Evolutionary conservation across 495 filamentous ascomycete genomes (phyloP).

Genomic region (Aspergillus panamensis): DNA sequence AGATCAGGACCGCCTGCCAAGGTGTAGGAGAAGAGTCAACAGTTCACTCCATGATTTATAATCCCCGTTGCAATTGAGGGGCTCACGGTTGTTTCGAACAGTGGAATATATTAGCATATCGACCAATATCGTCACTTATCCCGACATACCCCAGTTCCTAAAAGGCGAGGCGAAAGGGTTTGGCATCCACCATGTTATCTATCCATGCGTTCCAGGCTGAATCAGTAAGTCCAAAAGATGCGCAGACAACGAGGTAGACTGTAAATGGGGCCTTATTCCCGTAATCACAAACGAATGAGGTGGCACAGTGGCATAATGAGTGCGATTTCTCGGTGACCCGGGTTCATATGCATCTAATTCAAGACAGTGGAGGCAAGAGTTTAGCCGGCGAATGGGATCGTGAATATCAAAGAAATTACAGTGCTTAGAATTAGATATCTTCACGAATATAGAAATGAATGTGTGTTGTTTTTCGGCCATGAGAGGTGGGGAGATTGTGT

Average conservation of each 20-base stretch:
- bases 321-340: conserved; percentile 70
- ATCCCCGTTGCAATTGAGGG: conserved; percentile 11
- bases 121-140: not conserved
- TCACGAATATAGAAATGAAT: conserved; percentile 39
- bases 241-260: conserved; percentile 48
- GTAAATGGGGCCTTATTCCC: conserved; percentile 49
- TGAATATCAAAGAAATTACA: conserved; percentile 51
- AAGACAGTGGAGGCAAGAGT: conserved; percentile 47
- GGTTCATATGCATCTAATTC: conserved; percentile 49
- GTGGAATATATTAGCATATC: not conserved
- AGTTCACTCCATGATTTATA: conserved; percentile 11
- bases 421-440: conserved; percentile 53
- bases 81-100: conserved; percentile 7
- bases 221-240: conserved; percentile 51
- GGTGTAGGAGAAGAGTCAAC: conserved; percentile 7
- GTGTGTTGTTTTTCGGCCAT: not conserved
- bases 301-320: conserved; percentile 57
- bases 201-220: conserved; percentile 60
- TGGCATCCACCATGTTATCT: conserved; percentile 51
- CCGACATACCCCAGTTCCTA: conserved; percentile 45
- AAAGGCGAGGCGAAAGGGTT: conserved; percentile 51
- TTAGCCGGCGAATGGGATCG: conserved; percentile 54
- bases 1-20: conserved; percentile 1
- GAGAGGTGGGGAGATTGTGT: not conserved
- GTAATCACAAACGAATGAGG: conserved; percentile 54